These are phyloP conservation scores for Gracilaria caudata DNA, from an alignment of 23 red algal genomes.

Conservation along the genomic window DNA sequence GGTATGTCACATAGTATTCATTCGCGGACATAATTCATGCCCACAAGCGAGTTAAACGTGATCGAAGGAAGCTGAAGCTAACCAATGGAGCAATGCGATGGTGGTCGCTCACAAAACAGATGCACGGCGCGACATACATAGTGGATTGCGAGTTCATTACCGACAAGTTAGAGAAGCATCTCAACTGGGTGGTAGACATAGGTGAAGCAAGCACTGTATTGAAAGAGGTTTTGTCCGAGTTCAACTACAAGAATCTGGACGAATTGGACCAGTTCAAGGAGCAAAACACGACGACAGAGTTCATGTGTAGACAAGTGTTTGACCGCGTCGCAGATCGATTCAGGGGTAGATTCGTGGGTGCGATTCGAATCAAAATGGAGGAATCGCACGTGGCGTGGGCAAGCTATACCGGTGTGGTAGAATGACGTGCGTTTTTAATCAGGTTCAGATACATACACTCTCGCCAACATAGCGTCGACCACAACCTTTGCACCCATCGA, in stretches of 20 bases:
- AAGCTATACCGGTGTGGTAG: conserved; percentile 55
- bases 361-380: conserved; percentile 46
- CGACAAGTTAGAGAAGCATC: conserved; percentile 32
- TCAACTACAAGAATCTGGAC: conserved; percentile 95
- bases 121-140: conserved; percentile 86
- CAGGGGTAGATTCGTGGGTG: conserved; percentile 54
- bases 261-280: conserved; percentile 72
- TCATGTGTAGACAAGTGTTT: conserved; percentile 79
- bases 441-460: neutral
- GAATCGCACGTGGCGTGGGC: conserved; percentile 68
- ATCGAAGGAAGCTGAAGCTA: neutral
- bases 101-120: conserved; percentile 1
- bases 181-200: conserved; percentile 91
- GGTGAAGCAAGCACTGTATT: conserved; percentile 70
- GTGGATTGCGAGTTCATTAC: conserved; percentile 88
- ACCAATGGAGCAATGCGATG: neutral
- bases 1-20: neutral
- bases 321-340: conserved; percentile 49
- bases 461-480: neutral
- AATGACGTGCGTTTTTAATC: conserved; percentile 9
- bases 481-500: neutral
- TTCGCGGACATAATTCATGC: neutral
- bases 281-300: conserved; percentile 82
- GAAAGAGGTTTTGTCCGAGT: conserved; percentile 67
- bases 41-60: neutral